A percentile compares a stretch with the other conserved stretches of the same genome.
Conservation (phyloP, 2,329 filamentous ascomycete species). For the Colletotrichum cordylinicola region DNA sequence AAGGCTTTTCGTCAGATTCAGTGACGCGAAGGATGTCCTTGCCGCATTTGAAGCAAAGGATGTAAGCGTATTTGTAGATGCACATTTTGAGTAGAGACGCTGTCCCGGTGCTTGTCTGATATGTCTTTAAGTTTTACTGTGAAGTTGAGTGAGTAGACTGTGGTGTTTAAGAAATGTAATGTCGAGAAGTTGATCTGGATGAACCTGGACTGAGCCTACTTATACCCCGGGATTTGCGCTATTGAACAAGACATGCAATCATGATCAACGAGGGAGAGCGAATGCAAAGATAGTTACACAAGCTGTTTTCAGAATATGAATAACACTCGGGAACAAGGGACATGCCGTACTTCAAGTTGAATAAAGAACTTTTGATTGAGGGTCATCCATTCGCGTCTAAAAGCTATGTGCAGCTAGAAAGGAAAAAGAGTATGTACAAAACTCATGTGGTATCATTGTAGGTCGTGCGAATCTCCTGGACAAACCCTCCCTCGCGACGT, state of each 20-base stretch:
- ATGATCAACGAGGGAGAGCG: not conserved
- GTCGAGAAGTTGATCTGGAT: not conserved
- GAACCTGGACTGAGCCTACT: accelerated
- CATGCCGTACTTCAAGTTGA: not conserved
- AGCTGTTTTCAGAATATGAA: not conserved
- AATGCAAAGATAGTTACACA: not conserved
- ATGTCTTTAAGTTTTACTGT: not conserved
- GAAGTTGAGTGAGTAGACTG: not conserved
- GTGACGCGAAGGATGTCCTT: not conserved
- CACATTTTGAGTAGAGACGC: not conserved
- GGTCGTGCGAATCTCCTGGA: not conserved
- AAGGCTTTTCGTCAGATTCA: not conserved
- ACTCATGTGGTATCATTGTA: conserved; percentile 13
- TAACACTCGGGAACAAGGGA: not conserved
- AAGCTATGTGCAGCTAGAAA: conserved; percentile 7
- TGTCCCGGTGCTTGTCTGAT: not conserved
- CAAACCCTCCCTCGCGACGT: not conserved
- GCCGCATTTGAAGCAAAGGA: not conserved
- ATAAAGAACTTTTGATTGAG: not conserved
- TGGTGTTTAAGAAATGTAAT: not conserved
- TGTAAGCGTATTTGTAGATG: not conserved
- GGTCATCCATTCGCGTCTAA: not conserved
- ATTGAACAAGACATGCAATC: not conserved
- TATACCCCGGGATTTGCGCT: not conserved
- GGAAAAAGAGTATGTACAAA: conserved; percentile 1